Percentiles rank a stretch among this genome's conserved stretches.
Evolutionary conservation across 176 grass and related monocot species (phyloP).

Genomic region (Zoysia pacifica): DNA sequence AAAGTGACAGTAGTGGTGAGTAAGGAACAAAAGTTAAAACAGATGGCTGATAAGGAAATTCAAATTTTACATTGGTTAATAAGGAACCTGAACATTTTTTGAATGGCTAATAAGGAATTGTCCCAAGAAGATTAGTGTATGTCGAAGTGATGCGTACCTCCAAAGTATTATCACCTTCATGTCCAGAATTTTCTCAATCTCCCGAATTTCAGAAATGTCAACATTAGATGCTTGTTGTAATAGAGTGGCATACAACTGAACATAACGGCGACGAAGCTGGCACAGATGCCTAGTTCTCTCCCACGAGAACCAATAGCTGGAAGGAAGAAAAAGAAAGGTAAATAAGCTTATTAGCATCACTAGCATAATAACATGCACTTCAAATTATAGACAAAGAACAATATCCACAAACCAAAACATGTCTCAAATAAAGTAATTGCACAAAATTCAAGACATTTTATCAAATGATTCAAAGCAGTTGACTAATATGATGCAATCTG

Average conservation of each 20-base stretch:
- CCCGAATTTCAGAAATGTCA: slow-evolving; percentile 77
- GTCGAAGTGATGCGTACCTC: slow-evolving; percentile 52
- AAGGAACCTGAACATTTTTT: too few relatives aligned
- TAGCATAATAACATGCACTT: slow-evolving; percentile 27
- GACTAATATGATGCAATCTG: slow-evolving; percentile 3
- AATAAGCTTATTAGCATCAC: slow-evolving; percentile 33
- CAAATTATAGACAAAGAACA: slow-evolving; percentile 19
- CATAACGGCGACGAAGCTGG: slow-evolving; percentile 89
- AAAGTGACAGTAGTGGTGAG: too few relatives aligned
- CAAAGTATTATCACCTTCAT: slow-evolving; percentile 94
- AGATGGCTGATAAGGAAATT: too few relatives aligned
- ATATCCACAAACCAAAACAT: slow-evolving; percentile 19
- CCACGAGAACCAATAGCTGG: slow-evolving; percentile 83
- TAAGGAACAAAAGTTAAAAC: too few relatives aligned
- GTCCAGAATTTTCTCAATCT: slow-evolving; percentile 93
- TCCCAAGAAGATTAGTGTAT: not conserved
- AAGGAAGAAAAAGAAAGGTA: slow-evolving; percentile 18
- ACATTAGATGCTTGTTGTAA: slow-evolving; percentile 74
- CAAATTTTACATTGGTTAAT: too few relatives aligned
- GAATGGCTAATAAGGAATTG: too few relatives aligned
- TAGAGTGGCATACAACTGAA: slow-evolving; percentile 75
- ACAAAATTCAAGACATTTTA: slow-evolving; percentile 1
- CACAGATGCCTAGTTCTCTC: slow-evolving; percentile 90
- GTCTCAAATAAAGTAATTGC: not conserved
- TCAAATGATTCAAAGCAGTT: not conserved